Conservation (phyloP, 805 yeast species). For the Blastobotrys americana region DNA sequence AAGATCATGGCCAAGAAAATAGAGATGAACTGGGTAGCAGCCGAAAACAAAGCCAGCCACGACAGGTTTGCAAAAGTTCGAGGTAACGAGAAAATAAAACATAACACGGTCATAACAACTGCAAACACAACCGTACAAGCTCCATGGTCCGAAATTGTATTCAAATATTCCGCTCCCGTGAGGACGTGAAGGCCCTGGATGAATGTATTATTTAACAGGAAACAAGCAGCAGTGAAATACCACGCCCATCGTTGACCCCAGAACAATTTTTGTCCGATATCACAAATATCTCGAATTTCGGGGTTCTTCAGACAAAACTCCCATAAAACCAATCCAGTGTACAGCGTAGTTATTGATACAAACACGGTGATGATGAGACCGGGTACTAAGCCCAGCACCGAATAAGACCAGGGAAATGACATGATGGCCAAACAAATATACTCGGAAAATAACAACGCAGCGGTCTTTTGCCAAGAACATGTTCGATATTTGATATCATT, state of each 20-base stretch:
- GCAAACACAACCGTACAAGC: slow-evolving; percentile 48
- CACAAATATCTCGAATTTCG: slow-evolving; percentile 46
- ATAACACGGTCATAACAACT: slow-evolving; percentile 42
- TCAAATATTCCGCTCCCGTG: slow-evolving; percentile 53
- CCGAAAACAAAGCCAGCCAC: slow-evolving; percentile 44
- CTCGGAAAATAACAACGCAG: slow-evolving; percentile 53
- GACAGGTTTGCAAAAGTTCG: slow-evolving; percentile 51
- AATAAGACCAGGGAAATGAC: slow-evolving; percentile 63
- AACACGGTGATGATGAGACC: slow-evolving; percentile 49
- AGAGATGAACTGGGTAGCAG: slow-evolving; percentile 51
- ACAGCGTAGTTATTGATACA: slow-evolving; percentile 44
- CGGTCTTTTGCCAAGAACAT: slow-evolving; percentile 53
- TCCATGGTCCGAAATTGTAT: slow-evolving; percentile 45
- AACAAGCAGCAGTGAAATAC: slow-evolving; percentile 51
- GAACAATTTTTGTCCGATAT: slow-evolving; percentile 51
- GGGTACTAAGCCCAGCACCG: slow-evolving; percentile 52
- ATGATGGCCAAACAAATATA: slow-evolving; percentile 55
- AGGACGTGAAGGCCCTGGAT: slow-evolving; percentile 54
- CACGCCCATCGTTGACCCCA: slow-evolving; percentile 47
- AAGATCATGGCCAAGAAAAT: slow-evolving; percentile 46
- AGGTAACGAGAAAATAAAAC: slow-evolving; percentile 48
- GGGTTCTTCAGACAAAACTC: slow-evolving; percentile 52
- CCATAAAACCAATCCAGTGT: slow-evolving; percentile 49
- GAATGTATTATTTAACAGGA: slow-evolving; percentile 47
- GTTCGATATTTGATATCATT: slow-evolving; percentile 40